Percentiles rank a stretch among this genome's conserved stretches.
Conservation (phyloP, 2,329 filamentous ascomycete species). For the Nannizziopsis arthrosporioides region DNA sequence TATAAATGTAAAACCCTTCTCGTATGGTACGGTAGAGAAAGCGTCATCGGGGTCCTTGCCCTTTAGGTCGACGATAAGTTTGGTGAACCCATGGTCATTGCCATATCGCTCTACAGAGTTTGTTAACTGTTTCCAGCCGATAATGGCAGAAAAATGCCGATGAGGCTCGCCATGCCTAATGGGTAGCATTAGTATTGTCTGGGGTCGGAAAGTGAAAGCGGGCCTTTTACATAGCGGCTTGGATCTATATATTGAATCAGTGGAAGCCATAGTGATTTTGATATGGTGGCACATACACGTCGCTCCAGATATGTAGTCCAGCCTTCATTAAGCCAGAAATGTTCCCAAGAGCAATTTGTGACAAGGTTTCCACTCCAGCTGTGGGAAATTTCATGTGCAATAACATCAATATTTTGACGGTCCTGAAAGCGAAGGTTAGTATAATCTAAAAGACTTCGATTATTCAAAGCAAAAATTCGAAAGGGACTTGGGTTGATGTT, state of each 20-base stretch:
- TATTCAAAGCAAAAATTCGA: too few relatives aligned
- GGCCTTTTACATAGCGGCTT: conserved; percentile 30
- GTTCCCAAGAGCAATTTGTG: conserved; percentile 42
- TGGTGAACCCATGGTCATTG: conserved; percentile 80
- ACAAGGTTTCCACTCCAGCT: conserved; percentile 78
- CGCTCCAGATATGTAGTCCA: conserved; percentile 96
- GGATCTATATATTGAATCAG: conserved; percentile 24
- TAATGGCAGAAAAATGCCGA: conserved; percentile 88
- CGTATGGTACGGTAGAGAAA: conserved; percentile 85
- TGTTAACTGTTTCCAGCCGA: conserved; percentile 82
- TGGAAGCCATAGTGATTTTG: background rate
- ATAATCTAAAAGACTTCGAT: too few relatives aligned
- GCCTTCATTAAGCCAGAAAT: conserved; percentile 56
- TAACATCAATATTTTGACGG: conserved; percentile 85
- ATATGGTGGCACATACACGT: conserved; percentile 34
- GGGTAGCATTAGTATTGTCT: background rate
- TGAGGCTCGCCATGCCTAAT: conserved; percentile 66
- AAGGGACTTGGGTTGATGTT: too few relatives aligned
- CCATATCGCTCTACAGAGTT: conserved; percentile 72
- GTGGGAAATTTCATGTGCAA: conserved; percentile 69
- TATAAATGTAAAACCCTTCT: conserved; percentile 92
- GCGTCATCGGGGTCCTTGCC: conserved; percentile 91
- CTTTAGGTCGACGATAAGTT: conserved; percentile 74
- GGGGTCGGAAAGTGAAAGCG: background rate
- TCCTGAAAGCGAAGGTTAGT: conserved; percentile 34